Evolutionary conservation across 208 protist genomes (phyloP).

Genomic region (Acanthamoeba quina): DNA sequence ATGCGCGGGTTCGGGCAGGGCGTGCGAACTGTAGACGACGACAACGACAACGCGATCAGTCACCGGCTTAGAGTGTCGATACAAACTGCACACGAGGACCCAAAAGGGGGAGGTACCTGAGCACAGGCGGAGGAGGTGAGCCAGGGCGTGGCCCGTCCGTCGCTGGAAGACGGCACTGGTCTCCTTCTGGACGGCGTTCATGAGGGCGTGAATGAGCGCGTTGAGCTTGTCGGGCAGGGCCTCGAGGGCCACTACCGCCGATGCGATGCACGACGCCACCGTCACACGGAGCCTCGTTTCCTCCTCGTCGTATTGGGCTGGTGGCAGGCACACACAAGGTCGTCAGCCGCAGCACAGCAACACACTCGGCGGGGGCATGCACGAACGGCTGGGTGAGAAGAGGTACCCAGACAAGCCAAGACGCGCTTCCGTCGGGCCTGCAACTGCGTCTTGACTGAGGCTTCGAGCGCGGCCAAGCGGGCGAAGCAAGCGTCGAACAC

Average conservation of each 20-base stretch:
- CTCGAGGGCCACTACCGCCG: slow-evolving; percentile 51
- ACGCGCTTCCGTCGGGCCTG: slow-evolving; percentile 37
- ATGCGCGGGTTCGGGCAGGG: slow-evolving; percentile 28
- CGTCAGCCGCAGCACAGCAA: neutral
- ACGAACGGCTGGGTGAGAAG: neutral
- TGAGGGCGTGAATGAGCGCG: slow-evolving; percentile 75
- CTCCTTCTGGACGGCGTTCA: slow-evolving; percentile 76
- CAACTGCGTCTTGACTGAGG: neutral
- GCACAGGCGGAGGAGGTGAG: slow-evolving; percentile 58
- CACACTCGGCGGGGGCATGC: neutral
- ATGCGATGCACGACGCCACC: slow-evolving; percentile 17
- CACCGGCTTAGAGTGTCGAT: too few relatives aligned
- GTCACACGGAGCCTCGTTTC: neutral
- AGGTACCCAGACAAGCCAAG: neutral
- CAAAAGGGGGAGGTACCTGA: neutral
- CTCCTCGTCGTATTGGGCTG: slow-evolving; percentile 12
- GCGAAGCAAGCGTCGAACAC: slow-evolving; percentile 27
- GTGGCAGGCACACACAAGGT: neutral
- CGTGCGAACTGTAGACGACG: neutral
- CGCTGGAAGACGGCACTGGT: slow-evolving; percentile 64
- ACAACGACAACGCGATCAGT: too few relatives aligned
- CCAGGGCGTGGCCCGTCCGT: slow-evolving; percentile 49
- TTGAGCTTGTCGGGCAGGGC: slow-evolving; percentile 77
- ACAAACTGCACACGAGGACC: slow-evolving; percentile 30
- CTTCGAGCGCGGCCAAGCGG: neutral